Conservation (phyloP, 2,329 filamentous ascomycete genomes). For the Xylariaceae sp. region DNA sequence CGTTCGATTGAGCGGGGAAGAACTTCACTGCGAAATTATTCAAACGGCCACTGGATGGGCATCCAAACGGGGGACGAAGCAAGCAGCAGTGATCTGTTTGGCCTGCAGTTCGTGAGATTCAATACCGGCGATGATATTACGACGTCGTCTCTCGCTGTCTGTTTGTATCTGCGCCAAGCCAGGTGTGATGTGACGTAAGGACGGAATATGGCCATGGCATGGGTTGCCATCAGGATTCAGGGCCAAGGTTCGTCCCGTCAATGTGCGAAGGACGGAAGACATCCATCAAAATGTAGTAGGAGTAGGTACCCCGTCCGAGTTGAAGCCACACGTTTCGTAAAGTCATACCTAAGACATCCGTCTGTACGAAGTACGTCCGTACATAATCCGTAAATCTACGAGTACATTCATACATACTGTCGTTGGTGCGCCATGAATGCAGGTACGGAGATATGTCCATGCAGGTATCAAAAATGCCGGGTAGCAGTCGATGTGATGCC, state of each 20-base stretch:
- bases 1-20: not conserved
- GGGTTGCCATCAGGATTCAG: too few relatives aligned
- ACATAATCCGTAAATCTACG: too few relatives aligned
- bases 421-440: not conserved
- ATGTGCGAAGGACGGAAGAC: too few relatives aligned
- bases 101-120: not conserved
- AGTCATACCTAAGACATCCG: too few relatives aligned
- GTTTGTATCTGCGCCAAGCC: not conserved
- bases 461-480: not conserved
- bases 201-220: not conserved
- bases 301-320: too few relatives aligned
- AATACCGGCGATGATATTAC: not conserved
- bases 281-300: too few relatives aligned
- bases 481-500: too few relatives aligned
- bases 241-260: not conserved
- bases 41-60: not conserved
- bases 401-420: too few relatives aligned
- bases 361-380: too few relatives aligned
- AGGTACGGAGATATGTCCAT: not conserved
- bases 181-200: not conserved
- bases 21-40: not conserved
- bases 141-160: not conserved
- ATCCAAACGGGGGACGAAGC: not conserved
- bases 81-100: not conserved
- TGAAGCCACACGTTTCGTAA: too few relatives aligned